These are phyloP conservation scores for Beta vulgaris DNA, from an alignment of 148 eudicot genomes.

Conservation along the genomic window DNA sequence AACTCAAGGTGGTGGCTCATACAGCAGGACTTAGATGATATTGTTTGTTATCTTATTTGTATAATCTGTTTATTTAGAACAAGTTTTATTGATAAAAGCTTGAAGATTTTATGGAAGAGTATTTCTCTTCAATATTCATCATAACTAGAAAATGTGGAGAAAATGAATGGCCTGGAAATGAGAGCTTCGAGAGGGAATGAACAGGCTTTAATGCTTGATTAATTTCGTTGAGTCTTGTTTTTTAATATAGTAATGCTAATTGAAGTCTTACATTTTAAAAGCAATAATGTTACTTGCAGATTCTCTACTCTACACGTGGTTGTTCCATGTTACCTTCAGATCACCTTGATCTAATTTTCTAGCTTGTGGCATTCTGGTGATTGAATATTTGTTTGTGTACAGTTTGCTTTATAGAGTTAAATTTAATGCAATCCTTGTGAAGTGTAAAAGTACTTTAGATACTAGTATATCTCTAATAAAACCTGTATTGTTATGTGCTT, in stretches of 20 bases:
- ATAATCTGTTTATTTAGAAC: not conserved
- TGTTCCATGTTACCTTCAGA: not conserved
- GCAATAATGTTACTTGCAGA: not conserved
- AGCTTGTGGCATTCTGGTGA: not conserved
- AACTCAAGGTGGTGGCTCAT: constrained; percentile 64
- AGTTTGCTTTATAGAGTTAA: not conserved
- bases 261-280: not conserved
- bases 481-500: not conserved
- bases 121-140: not conserved
- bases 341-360: too few relatives aligned
- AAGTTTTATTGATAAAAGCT: not conserved
- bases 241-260: not conserved
- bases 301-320: not conserved
- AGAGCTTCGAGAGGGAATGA: not conserved
- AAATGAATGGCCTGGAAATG: not conserved
- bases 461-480: too few relatives aligned
- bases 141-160: not conserved
- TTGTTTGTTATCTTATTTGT: not conserved
- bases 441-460: not conserved
- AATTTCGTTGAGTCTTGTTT: not conserved
- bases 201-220: not conserved
- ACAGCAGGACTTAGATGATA: not conserved
- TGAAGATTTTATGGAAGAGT: not conserved
- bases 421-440: not conserved
- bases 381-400: not conserved